Percentiles rank a stretch among this genome's conserved stretches.
Conservation (phyloP, 345 rosid species). For the Gossypium herbaceum region DNA sequence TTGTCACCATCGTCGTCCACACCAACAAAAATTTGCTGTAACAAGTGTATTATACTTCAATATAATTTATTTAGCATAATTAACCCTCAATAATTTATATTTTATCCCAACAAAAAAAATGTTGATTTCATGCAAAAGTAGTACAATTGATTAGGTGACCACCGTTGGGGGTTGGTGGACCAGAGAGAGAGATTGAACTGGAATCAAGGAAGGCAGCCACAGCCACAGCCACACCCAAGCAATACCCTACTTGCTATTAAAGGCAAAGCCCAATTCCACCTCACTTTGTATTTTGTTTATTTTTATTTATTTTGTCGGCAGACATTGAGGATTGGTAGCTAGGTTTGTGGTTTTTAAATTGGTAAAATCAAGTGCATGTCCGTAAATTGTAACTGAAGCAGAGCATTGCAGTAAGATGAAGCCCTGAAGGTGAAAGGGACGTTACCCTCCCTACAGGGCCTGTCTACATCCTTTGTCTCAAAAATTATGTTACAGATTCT, state of each 20-base stretch:
- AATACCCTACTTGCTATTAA: conserved; percentile 21
- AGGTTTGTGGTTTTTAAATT: background rate
- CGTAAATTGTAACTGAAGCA: background rate
- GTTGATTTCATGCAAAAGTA: background rate
- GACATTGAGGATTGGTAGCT: background rate
- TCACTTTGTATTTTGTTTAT: background rate
- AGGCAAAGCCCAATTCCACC: background rate
- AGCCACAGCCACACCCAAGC: background rate
- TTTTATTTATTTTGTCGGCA: background rate
- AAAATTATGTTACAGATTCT: too few relatives aligned
- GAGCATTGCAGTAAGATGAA: background rate
- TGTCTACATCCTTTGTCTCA: too few relatives aligned
- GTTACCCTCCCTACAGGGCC: too few relatives aligned
- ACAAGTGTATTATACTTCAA: background rate
- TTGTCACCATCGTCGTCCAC: background rate
- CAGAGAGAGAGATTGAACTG: background rate
- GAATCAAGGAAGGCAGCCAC: background rate
- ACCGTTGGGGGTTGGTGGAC: background rate
- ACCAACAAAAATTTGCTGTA: background rate
- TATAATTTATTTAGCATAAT: too few relatives aligned
- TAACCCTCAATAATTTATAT: too few relatives aligned
- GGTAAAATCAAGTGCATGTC: background rate
- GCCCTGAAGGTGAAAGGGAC: too few relatives aligned
- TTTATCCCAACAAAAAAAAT: too few relatives aligned
- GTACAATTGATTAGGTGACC: background rate